These are phyloP conservation scores for Furcasterigmium sp. DNA, from an alignment of 2,329 filamentous ascomycete genomes.

Conservation along the genomic window DNA sequence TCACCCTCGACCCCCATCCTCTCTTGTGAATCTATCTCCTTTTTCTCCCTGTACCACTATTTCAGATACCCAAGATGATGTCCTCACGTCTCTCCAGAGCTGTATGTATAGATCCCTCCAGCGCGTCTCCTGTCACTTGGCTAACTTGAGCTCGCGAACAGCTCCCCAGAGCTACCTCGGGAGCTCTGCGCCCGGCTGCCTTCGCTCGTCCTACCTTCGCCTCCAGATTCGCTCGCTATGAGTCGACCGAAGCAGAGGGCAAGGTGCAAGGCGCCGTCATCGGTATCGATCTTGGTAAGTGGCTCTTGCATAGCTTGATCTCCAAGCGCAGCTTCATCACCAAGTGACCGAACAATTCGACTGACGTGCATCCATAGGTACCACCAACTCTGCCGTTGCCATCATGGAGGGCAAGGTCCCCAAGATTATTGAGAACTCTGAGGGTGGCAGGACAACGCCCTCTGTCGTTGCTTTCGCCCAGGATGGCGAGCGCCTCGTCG, in stretches of 20 bases:
- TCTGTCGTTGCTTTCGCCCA: conserved; percentile 94
- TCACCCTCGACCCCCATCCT: conserved; percentile 17
- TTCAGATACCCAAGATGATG: conserved; percentile 53
- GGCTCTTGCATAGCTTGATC: not conserved
- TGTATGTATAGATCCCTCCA: conserved; percentile 48
- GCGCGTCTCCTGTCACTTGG: conserved; percentile 2
- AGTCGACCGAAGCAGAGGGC: conserved; percentile 60
- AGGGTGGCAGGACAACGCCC: conserved; percentile 88
- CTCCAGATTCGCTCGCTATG: conserved; percentile 72
- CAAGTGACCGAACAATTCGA: not conserved
- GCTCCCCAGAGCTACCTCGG: conserved; percentile 73
- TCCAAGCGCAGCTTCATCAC: not conserved
- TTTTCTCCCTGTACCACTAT: conserved; percentile 17
- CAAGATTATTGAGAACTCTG: conserved; percentile 96
- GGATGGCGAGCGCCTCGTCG: conserved; percentile 92
- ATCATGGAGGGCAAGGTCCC: conserved; percentile 96
- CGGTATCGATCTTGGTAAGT: conserved; percentile 91
- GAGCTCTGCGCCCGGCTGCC: conserved; percentile 62
- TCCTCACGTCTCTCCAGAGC: conserved; percentile 67
- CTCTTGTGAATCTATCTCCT: conserved; percentile 7
- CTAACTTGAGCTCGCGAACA: conserved; percentile 29
- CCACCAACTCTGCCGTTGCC: conserved; percentile 95
- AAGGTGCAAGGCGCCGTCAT: conserved; percentile 97
- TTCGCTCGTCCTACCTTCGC: conserved; percentile 65
- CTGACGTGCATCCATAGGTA: conserved; percentile 46